phyloP scores from a whole-genome alignment of 495 filamentous ascomycete species.

The Penicillium diatomitis region DNA sequence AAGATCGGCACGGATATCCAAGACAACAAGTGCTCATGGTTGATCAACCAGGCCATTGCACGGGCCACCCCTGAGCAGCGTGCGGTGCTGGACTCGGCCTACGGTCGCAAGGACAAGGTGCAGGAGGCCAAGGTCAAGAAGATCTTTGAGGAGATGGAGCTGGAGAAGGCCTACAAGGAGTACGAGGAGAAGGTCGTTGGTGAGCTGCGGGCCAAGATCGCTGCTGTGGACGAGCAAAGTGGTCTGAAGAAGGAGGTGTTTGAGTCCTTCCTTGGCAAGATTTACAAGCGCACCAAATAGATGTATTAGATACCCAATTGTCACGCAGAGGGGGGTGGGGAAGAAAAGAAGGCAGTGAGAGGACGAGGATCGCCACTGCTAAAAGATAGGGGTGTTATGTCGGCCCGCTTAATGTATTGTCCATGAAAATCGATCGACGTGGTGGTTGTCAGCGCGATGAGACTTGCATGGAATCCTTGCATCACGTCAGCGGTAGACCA shows the following conservation, averaged over 20 bases:
- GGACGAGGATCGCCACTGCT: too few species aligned
- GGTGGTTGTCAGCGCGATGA: too few species aligned
- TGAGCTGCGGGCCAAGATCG: constrained; percentile 66
- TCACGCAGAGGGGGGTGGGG: too few species aligned
- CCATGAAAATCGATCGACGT: too few species aligned
- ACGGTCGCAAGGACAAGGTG: constrained; percentile 76
- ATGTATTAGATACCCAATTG: neutral
- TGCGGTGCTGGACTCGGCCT: constrained; percentile 68
- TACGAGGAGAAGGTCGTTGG: constrained; percentile 81
- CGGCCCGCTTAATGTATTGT: too few species aligned
- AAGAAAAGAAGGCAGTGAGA: too few species aligned
- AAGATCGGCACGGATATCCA: constrained; percentile 98
- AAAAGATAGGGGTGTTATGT: too few species aligned
- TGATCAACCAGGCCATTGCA: constrained; percentile 85
- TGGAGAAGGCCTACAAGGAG: constrained; percentile 71
- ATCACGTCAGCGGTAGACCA: too few species aligned
- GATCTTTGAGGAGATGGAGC: constrained; percentile 71
- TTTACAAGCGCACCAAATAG: constrained; percentile 93
- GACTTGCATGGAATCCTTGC: too few species aligned
- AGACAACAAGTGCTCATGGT: constrained; percentile 99
- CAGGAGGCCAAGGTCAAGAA: constrained; percentile 80
- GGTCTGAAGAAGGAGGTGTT: constrained; percentile 87
- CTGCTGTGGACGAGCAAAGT: constrained; percentile 67
- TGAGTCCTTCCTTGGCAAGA: constrained; percentile 84
- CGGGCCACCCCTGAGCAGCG: constrained; percentile 73